A percentile compares a stretch with the other conserved stretches of the same genome.
These are phyloP conservation scores for Diaporthe batatas DNA, from an alignment of 2,329 filamentous ascomycete genomes.

Conservation along the genomic window DNA sequence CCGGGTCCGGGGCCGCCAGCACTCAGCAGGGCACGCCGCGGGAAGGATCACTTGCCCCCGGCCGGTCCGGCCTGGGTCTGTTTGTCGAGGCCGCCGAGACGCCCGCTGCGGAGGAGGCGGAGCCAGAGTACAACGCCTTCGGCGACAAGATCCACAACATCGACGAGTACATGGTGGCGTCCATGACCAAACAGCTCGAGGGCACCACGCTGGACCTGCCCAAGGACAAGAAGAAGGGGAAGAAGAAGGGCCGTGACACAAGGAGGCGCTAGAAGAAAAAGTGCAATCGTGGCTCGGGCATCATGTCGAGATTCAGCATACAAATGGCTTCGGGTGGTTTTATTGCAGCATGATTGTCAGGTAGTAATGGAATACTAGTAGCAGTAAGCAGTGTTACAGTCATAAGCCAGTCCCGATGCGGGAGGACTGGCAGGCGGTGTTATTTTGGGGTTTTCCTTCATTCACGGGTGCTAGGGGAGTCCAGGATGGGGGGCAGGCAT, in stretches of 20 bases:
- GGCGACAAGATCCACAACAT: conserved; percentile 71
- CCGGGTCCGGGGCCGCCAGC: conserved; percentile 65
- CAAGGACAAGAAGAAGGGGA: conserved; percentile 74
- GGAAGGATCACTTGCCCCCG: conserved; percentile 53
- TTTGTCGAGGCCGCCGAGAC: conserved; percentile 55
- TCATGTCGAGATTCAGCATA: background rate
- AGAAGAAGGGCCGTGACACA: conserved; percentile 70
- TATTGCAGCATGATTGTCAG: background rate
- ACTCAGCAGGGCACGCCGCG: conserved; percentile 65
- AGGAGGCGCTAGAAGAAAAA: conserved; percentile 58
- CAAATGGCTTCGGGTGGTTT: background rate
- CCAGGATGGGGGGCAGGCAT: background rate
- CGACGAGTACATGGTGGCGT: conserved; percentile 81
- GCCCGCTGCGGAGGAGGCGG: conserved; percentile 53
- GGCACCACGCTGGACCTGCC: conserved; percentile 73
- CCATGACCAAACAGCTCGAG: conserved; percentile 74
- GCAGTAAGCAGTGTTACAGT: background rate
- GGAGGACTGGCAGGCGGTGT: background rate
- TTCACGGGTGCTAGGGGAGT: conserved; percentile 6
- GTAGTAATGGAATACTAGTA: conserved; percentile 2
- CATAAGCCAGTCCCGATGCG: background rate
- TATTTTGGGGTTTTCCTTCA: background rate
- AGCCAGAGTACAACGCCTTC: conserved; percentile 70
- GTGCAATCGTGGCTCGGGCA: background rate
- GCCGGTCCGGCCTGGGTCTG: conserved; percentile 54